Evolutionary conservation across 2,329 filamentous ascomycete species (phyloP).

Genomic region (Chlorencoelia australis): DNA sequence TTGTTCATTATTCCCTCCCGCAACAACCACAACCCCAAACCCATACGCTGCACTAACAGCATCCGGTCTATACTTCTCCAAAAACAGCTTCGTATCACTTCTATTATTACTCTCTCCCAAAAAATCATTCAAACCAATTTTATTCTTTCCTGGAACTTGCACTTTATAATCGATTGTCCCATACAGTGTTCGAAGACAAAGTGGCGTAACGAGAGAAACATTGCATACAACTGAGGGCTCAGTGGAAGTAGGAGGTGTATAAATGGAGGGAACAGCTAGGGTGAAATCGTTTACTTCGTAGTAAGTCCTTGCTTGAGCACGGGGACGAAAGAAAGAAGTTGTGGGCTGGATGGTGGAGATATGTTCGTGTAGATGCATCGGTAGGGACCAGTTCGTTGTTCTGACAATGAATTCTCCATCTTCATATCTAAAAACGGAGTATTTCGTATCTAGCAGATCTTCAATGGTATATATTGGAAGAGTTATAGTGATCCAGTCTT

Average conservation of each 20-base stretch:
- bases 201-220: conserved; percentile 15
- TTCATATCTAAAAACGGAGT: conserved; percentile 28
- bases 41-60: conserved; percentile 8
- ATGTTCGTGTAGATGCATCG: conserved; percentile 32
- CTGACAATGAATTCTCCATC: conserved; percentile 17
- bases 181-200: conserved; percentile 20
- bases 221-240: conserved; percentile 52
- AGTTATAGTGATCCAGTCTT: conserved; percentile 42
- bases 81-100: conserved; percentile 17
- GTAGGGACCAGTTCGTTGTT: conserved; percentile 29
- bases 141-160: conserved; percentile 13
- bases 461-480: conserved; percentile 39
- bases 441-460: conserved; percentile 28
- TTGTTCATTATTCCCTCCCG: conserved; percentile 9
- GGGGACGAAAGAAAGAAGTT: conserved; percentile 41
- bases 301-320: conserved; percentile 28
- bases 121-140: conserved; percentile 18
- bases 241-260: conserved; percentile 3
- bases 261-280: not conserved
- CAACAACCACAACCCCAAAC: conserved; percentile 7
- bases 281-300: conserved; percentile 5
- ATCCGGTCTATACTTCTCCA: conserved; percentile 15
- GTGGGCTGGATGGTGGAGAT: conserved; percentile 45
- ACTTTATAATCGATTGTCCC: conserved; percentile 16
- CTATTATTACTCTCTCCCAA: conserved; percentile 18